Conservation (phyloP, 2,329 filamentous ascomycete genomes). For the Xylariaceae sp. region DNA sequence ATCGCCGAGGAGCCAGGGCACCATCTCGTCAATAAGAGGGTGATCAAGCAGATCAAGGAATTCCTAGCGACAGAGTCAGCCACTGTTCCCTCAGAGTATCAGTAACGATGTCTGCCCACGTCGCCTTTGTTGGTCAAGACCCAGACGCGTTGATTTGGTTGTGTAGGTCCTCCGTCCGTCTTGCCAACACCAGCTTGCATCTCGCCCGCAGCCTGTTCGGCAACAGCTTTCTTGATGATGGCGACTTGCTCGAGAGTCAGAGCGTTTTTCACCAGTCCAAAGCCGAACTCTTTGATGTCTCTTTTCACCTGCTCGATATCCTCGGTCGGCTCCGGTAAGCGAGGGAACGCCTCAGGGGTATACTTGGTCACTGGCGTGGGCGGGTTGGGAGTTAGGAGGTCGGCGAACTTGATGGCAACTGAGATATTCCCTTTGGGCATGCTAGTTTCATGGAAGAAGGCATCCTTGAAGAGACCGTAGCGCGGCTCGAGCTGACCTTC, state of each 20-base stretch:
- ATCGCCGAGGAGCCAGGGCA: slow-evolving; percentile 26
- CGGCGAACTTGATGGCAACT: slow-evolving; percentile 22
- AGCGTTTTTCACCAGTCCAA: slow-evolving; percentile 22
- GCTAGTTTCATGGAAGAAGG: slow-evolving; percentile 17
- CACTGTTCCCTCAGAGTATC: not conserved
- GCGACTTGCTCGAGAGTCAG: slow-evolving; percentile 18
- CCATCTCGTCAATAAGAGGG: slow-evolving; percentile 21
- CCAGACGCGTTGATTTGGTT: slow-evolving; percentile 19
- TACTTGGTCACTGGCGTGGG: slow-evolving; percentile 10
- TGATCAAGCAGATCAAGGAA: slow-evolving; percentile 26
- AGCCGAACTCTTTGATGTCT: slow-evolving; percentile 23
- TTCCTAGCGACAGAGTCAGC: slow-evolving; percentile 6
- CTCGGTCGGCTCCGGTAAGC: slow-evolving; percentile 28
- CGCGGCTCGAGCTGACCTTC: slow-evolving; percentile 23
- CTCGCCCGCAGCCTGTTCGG: slow-evolving; percentile 23
- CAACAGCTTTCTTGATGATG: slow-evolving; percentile 18
- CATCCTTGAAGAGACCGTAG: slow-evolving; percentile 24
- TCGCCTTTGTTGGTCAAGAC: slow-evolving; percentile 17
- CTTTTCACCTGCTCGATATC: slow-evolving; percentile 24
- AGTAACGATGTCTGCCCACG: too few relatives aligned
- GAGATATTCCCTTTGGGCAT: slow-evolving; percentile 21
- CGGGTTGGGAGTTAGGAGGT: slow-evolving; percentile 17
- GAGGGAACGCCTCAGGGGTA: slow-evolving; percentile 31
- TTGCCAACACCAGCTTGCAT: slow-evolving; percentile 16
- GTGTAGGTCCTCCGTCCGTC: slow-evolving; percentile 16